These are phyloP conservation scores for Salvia splendens DNA, from an alignment of 257 asterid genomes.

Conservation along the genomic window DNA sequence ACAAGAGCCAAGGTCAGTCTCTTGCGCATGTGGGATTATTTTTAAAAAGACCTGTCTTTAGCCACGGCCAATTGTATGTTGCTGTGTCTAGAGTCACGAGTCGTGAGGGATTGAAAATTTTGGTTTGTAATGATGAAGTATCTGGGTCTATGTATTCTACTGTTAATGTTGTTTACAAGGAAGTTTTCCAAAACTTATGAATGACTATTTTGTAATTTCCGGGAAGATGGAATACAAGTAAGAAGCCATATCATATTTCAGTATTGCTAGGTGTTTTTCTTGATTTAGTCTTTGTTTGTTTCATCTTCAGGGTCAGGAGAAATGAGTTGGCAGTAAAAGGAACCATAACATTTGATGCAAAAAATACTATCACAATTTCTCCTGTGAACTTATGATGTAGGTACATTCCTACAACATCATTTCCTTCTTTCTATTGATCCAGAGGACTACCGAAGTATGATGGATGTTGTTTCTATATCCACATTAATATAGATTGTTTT, in stretches of 20 bases:
- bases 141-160: too few species aligned
- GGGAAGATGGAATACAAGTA: slow-evolving; percentile 99
- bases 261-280: slow-evolving; percentile 11
- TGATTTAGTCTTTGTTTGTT: slow-evolving; percentile 26
- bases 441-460: slow-evolving; percentile 94
- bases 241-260: slow-evolving; percentile 32
- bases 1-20: too few species aligned
- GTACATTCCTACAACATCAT: slow-evolving; percentile 16
- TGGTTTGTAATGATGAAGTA: too few species aligned
- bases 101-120: too few species aligned
- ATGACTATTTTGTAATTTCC: too few species aligned
- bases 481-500: slow-evolving; percentile 23
- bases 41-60: too few species aligned
- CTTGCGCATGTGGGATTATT: too few species aligned
- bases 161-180: too few species aligned
- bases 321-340: slow-evolving; percentile 91
- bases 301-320: slow-evolving; percentile 66
- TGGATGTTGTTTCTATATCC: slow-evolving; percentile 99
- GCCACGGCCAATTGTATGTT: too few species aligned
- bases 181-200: too few species aligned
- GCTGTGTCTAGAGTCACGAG: too few species aligned
- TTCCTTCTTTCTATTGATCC: slow-evolving; percentile 36
- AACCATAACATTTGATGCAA: slow-evolving; percentile 80
- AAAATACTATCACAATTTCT: slow-evolving; percentile 85
- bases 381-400: slow-evolving; percentile 87